phyloP scores from a whole-genome alignment of 352 stramenopile species.

The Globisporangium polare region DNA sequence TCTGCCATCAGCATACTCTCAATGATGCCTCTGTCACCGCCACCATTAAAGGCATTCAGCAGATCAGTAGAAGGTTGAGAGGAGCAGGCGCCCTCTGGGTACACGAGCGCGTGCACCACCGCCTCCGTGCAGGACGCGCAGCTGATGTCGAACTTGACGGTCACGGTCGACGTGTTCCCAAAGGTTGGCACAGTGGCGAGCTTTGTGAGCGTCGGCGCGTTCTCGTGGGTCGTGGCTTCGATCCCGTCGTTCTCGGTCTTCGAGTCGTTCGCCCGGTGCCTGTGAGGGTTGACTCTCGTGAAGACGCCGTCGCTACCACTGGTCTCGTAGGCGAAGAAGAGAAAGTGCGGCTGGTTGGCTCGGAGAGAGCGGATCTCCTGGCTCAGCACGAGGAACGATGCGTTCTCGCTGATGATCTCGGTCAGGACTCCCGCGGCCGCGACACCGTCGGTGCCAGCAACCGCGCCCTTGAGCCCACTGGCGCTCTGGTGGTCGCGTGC shows the following conservation, averaged over 20 bases:
- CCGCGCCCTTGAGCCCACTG: slow-evolving; percentile 28
- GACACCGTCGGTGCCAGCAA: slow-evolving; percentile 31
- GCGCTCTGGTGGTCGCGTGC: background rate
- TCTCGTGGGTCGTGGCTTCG: slow-evolving; percentile 48
- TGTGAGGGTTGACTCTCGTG: slow-evolving; percentile 62
- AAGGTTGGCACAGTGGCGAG: slow-evolving; percentile 45
- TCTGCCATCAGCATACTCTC: background rate
- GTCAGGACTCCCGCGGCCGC: slow-evolving; percentile 42
- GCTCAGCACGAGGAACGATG: slow-evolving; percentile 34
- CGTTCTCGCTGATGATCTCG: slow-evolving; percentile 40
- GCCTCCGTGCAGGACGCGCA: slow-evolving; percentile 45
- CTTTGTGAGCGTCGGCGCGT: slow-evolving; percentile 35
- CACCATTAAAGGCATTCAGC: background rate
- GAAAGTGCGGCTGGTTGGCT: slow-evolving; percentile 47
- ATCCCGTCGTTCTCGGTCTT: slow-evolving; percentile 42
- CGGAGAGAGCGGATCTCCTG: slow-evolving; percentile 35
- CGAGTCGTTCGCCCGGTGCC: slow-evolving; percentile 34
- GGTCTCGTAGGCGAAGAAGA: slow-evolving; percentile 80
- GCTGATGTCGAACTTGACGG: slow-evolving; percentile 49
- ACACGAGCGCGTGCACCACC: slow-evolving; percentile 52
- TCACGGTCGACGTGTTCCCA: slow-evolving; percentile 48
- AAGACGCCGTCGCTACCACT: slow-evolving; percentile 62
- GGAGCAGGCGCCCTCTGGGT: slow-evolving; percentile 28
- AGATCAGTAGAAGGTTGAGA: slow-evolving; percentile 15
- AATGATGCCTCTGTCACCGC: background rate